Conservation (phyloP, 768 basidiomycete species). For the Plicaturopsis crispa region DNA sequence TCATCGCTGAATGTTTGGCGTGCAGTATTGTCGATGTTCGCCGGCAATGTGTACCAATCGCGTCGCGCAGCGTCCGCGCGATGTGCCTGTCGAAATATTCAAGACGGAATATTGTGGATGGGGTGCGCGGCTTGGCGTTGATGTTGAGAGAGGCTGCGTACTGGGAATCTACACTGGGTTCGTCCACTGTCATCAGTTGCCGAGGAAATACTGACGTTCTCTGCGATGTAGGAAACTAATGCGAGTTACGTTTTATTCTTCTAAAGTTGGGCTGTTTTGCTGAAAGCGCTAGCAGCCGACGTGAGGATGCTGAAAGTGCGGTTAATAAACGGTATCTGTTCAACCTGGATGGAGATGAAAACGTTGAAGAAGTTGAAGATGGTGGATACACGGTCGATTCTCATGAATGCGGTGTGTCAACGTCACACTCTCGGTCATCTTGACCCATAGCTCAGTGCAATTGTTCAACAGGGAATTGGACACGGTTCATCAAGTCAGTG, state of each 20-base stretch:
- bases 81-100: conserved; percentile 57
- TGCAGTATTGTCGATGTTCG: conserved; percentile 38
- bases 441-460: conserved; percentile 4
- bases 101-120: conserved; percentile 53
- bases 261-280: conserved; percentile 2
- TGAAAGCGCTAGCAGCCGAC: conserved; percentile 35
- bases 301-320: conserved; percentile 28
- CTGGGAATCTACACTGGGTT: conserved; percentile 68
- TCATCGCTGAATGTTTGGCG: background rate
- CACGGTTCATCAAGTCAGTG: conserved; percentile 64
- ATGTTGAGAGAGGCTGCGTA: conserved; percentile 46
- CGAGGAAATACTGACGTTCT: conserved; percentile 4
- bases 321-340: conserved; percentile 44
- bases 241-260: conserved; percentile 21
- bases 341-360: conserved; percentile 51
- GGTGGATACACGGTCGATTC: conserved; percentile 50
- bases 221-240: conserved; percentile 30
- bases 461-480: conserved; percentile 56
- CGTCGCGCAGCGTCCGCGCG: conserved; percentile 51
- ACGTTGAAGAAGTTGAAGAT: conserved; percentile 22
- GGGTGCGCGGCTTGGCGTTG: conserved; percentile 46
- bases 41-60: conserved; percentile 43
- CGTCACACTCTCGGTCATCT: background rate
- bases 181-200: conserved; percentile 7
- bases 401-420: conserved; percentile 35